These are phyloP conservation scores for Nyctanthes arbortristis DNA, from an alignment of 257 asterid genomes.

Conservation along the genomic window DNA sequence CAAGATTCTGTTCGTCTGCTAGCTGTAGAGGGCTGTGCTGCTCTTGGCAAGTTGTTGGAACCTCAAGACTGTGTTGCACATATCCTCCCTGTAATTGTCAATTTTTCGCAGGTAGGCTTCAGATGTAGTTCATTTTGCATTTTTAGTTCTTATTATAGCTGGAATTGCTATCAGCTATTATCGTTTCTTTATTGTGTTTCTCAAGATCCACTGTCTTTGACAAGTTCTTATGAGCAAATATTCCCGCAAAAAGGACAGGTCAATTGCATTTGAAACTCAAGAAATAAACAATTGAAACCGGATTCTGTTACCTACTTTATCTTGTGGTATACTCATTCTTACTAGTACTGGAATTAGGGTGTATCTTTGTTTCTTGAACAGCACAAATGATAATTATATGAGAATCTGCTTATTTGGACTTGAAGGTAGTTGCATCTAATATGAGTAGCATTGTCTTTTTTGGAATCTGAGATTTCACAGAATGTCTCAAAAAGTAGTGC, in stretches of 20 bases:
- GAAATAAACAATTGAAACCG: background rate
- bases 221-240: background rate
- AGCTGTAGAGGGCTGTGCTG: conserved; percentile 95
- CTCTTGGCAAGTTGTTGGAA: conserved; percentile 95
- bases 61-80: conserved; percentile 91
- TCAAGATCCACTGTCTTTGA: no score
- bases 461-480: background rate
- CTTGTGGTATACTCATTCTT: background rate
- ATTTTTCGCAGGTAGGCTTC: conserved; percentile 76
- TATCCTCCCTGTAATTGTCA: conserved; percentile 84
- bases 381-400: background rate
- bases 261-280: background rate
- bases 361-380: background rate
- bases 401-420: background rate
- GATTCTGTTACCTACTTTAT: background rate
- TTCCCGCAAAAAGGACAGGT: background rate
- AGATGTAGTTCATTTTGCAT: conserved; percentile 1
- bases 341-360: background rate
- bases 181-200: no score
- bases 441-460: background rate
- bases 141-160: conserved; percentile 12
- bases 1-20: conserved; percentile 92
- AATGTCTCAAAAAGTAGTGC: background rate
- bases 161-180: conserved; percentile 1
- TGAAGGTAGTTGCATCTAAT: background rate